phyloP scores from a whole-genome alignment of 2,329 filamentous ascomycete genomes.

The Phoma sp. region DNA sequence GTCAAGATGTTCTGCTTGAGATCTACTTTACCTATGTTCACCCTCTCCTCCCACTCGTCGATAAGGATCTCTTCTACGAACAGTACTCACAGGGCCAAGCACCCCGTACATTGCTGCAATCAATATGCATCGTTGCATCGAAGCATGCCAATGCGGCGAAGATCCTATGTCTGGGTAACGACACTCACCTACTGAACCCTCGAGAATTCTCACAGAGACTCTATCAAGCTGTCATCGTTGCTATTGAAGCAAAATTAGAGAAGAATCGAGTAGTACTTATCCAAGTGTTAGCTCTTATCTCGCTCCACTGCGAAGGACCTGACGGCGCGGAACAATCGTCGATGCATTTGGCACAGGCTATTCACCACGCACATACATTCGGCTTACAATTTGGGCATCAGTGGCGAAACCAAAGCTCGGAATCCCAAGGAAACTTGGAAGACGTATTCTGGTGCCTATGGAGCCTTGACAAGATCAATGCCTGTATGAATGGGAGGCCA shows the following conservation, averaged over 20 bases:
- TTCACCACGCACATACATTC: slow-evolving; percentile 57
- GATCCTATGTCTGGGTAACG: slow-evolving; percentile 48
- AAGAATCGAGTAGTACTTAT: slow-evolving; percentile 56
- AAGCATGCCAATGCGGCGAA: slow-evolving; percentile 53
- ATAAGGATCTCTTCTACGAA: slow-evolving; percentile 50
- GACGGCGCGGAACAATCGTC: slow-evolving; percentile 56
- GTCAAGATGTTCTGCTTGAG: slow-evolving; percentile 49
- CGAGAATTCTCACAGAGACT: slow-evolving; percentile 54
- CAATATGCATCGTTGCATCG: slow-evolving; percentile 56
- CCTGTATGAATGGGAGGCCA: slow-evolving; percentile 55
- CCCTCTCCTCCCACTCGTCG: slow-evolving; percentile 55
- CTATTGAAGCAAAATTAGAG: slow-evolving; percentile 50
- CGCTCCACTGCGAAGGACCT: slow-evolving; percentile 55
- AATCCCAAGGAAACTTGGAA: slow-evolving; percentile 49
- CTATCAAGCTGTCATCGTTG: slow-evolving; percentile 51
- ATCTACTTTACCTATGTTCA: slow-evolving; percentile 56
- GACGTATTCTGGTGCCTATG: slow-evolving; percentile 58
- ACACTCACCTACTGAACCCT: slow-evolving; percentile 43
- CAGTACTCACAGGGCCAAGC: slow-evolving; percentile 45
- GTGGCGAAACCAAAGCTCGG: slow-evolving; percentile 48
- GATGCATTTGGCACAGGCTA: slow-evolving; percentile 55
- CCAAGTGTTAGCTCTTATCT: slow-evolving; percentile 54
- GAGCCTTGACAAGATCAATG: slow-evolving; percentile 56
- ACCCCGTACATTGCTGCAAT: slow-evolving; percentile 51
- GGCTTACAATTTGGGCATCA: slow-evolving; percentile 54